Base-by-base conservation (phyloP, 23 red algal species). In the Gracilaria caudata region DNA sequence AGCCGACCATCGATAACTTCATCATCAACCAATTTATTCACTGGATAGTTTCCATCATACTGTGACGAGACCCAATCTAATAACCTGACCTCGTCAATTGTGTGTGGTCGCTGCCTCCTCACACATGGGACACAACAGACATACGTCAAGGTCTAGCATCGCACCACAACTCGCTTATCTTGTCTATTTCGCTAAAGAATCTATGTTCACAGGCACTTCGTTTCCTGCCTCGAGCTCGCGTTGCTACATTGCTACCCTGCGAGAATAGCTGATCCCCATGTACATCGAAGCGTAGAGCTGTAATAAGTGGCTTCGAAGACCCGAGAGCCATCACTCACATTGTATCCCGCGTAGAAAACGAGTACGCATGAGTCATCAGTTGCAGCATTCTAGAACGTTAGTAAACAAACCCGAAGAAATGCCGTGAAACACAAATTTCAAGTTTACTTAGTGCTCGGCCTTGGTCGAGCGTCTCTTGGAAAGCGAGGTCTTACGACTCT, bases 381-480 rank as follows among this genome's bases (percentile, higher is more conserved):
- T 60, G 5, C 26, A 29, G 3, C 11, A 2, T 60, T 28, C 57
- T 29, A 12, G 10, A 23, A 28, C 2, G 25, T 2, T 7, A 28
- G 57, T 6, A 60, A 28, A 29, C 13, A 71, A 71, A 14, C 21
- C 28, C 70, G 21, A 21, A 40, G 39, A 29, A 46, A 33, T 0
- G 23, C 70, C 29, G 1, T 6, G 43, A 7, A 47, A n/a, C 70
- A 75, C 20, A 3, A 49, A 7, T 10, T 47, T 46, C 37, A 49
- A 24, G 39, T 75, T 75, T 75, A 75, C 38, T 75, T 75, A 75
- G 13, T 75, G 70, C 19, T 89, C 71, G 20, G 68, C 87, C 87
- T 60, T 91, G 14, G 74, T 81, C n/a, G 93, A 95, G 35, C 81
- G 70, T 46, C 93, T 77, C 80, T 95, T 95, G 13, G 86, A 91